phyloP scores from a whole-genome alignment of 1,284 basidiomycete genomes.

The Peniophora sp. region DNA sequence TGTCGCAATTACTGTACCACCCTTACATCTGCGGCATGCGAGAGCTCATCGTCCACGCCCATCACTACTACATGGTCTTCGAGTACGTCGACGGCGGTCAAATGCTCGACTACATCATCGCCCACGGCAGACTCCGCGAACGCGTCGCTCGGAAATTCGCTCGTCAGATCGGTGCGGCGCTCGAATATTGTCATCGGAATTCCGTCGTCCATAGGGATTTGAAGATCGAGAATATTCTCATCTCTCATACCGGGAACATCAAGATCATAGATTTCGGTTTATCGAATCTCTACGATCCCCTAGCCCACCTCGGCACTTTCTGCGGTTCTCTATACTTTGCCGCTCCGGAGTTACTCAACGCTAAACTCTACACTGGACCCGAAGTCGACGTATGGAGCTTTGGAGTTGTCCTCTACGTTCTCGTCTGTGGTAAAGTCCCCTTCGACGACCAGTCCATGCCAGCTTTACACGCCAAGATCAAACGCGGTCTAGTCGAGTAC shows the following conservation, averaged over 20 bases:
- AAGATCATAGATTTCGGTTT: constrained; percentile 99
- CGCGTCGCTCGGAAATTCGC: constrained; percentile 96
- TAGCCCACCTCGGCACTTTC: constrained; percentile 83
- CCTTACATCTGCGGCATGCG: constrained; percentile 99
- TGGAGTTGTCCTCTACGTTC: constrained; percentile 94
- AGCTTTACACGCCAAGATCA: constrained; percentile 97
- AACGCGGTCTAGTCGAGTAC: constrained; percentile 94
- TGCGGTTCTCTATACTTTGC: constrained; percentile 98
- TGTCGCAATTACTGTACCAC: constrained; percentile 92
- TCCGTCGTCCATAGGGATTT: constrained; percentile 98
- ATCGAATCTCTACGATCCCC: constrained; percentile 93
- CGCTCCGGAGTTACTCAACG: constrained; percentile 93
- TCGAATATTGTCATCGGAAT: constrained; percentile 97
- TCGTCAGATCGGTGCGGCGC: constrained; percentile 90
- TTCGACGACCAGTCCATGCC: constrained; percentile 99
- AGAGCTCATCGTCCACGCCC: constrained; percentile 92
- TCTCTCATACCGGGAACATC: constrained; percentile 97
- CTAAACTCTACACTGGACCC: constrained; percentile 93
- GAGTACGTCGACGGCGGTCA: constrained; percentile 99
- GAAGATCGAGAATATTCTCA: constrained; percentile 99
- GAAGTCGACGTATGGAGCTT: constrained; percentile 99
- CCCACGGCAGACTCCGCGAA: constrained; percentile 93
- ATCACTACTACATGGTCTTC: constrained; percentile 99
- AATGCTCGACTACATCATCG: constrained; percentile 99
- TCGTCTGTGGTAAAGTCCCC: constrained; percentile 97